Conservation (phyloP, 345 rosid species). For the Dovyalis caffra region DNA sequence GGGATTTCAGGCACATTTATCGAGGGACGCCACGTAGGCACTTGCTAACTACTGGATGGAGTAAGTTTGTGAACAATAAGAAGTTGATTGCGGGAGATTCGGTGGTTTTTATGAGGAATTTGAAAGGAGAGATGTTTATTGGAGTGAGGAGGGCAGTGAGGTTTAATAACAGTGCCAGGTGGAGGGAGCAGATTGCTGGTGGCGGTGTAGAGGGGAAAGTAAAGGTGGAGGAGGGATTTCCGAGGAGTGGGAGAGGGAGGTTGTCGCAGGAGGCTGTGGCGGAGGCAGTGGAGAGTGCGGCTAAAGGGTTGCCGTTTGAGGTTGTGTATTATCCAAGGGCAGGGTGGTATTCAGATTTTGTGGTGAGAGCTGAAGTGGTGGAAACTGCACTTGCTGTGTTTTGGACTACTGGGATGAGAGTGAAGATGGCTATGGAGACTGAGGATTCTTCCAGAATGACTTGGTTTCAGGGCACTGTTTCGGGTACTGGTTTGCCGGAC, state of each 20-base stretch:
- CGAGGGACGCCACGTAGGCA: constrained; percentile 91
- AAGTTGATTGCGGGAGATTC: constrained; percentile 88
- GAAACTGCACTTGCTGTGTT: constrained; percentile 45
- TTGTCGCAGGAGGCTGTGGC: constrained; percentile 48
- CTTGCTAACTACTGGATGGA: constrained; percentile 91
- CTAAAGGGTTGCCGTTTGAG: constrained; percentile 58
- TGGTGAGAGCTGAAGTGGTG: constrained; percentile 75
- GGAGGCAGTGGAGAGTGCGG: constrained; percentile 56
- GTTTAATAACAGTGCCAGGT: constrained; percentile 35
- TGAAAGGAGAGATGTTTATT: constrained; percentile 49
- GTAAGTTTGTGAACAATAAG: constrained; percentile 85
- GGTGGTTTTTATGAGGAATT: constrained; percentile 74
- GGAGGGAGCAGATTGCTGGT: constrained; percentile 43
- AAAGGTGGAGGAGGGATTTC: constrained; percentile 21
- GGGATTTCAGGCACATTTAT: constrained; percentile 87
- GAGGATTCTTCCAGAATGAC: constrained; percentile 77
- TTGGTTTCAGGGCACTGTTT: constrained; percentile 71
- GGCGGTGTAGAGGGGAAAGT: constrained; percentile 21
- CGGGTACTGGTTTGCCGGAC: constrained; percentile 38
- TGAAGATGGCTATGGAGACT: constrained; percentile 75
- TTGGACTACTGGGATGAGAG: constrained; percentile 72
- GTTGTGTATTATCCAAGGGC: constrained; percentile 74
- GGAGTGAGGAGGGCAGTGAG: constrained; percentile 62
- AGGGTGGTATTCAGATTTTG: constrained; percentile 67
- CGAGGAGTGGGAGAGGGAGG: constrained; percentile 46